Evolutionary conservation across 805 yeast species (phyloP), one percentile per base, ranked within the genome.

Genomic region (Ogataea haglerorum): DNA sequence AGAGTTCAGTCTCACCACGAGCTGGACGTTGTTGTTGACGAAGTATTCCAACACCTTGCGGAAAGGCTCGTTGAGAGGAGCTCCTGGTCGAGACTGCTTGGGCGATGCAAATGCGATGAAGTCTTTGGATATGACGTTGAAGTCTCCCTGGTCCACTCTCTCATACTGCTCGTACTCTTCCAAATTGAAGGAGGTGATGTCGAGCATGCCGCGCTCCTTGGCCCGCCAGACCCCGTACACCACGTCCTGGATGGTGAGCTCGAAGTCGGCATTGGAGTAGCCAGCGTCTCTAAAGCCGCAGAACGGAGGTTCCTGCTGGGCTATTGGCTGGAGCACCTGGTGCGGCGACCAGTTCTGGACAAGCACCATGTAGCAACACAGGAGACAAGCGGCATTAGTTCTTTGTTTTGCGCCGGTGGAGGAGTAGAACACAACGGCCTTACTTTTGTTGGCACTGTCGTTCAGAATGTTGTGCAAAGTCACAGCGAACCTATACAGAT

Each of bases 311-410:
- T 85, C 89, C 5, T 82, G 78, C 62, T 93, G 98, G 1, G 93
- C 79, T 39, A 93, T 76, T 1, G 99, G 99, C 45, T 95, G 97
- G 48, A 93, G 66, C 0, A 90, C 99, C 63, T 93, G 93, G 63
- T 93, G 99, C 0, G 99, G 99, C 1, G 97, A 88, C 99, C 99
- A 93, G 10, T 88, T 82, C 60, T 93, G 99, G 13, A 93, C 91
- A 40, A 93, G 66, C 1, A 93, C 76, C 97, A 93, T 89, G 64
- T 93, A 93, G 56, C 97, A 88, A 49, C 96, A 87, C 37, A 93
- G 69, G 47, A 93, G 70, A 63, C 98, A 89, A 4, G 98, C 97
- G 13, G 98, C 95, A 57, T 93, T 93, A 6, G 97, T 81, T 54
- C 99, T 68, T 49, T 82, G 82, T 47, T 83, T 80, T 1, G 95